Evolutionary conservation across 1,139 yeast genomes (phyloP).

Genomic region (Dujonia santamariae): DNA sequence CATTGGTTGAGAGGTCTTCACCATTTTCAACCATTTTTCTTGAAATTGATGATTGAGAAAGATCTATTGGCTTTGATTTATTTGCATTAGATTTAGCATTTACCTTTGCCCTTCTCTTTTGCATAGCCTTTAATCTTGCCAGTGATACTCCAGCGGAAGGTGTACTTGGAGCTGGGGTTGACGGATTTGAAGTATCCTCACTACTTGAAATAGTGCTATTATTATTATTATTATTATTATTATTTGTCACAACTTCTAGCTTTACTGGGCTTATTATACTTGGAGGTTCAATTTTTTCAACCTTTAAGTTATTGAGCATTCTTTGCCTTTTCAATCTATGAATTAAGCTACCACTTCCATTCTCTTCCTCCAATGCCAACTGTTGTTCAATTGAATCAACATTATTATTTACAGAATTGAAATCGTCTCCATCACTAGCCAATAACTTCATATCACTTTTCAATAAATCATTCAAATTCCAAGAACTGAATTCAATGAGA

Average conservation of each 20-base stretch:
- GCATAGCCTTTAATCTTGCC: slow-evolving; percentile 80
- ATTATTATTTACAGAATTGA: slow-evolving; percentile 5
- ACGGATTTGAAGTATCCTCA: slow-evolving; percentile 7
- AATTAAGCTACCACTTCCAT: slow-evolving; percentile 3
- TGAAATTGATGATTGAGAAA: slow-evolving; percentile 76
- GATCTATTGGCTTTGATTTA: slow-evolving; percentile 61
- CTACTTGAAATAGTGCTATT: slow-evolving; percentile 9
- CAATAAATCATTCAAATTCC: slow-evolving; percentile 64
- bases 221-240: slow-evolving; percentile 12
- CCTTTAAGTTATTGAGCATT: slow-evolving; percentile 3
- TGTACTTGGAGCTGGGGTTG: slow-evolving; percentile 14
- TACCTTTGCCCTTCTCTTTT: slow-evolving; percentile 84
- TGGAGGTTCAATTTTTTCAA: slow-evolving; percentile 1
- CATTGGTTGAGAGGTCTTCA: slow-evolving; percentile 16
- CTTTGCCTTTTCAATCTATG: slow-evolving; percentile 7
- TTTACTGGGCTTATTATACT: slow-evolving; percentile 3
- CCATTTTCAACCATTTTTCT: slow-evolving; percentile 48
- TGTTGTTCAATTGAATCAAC: background rate
- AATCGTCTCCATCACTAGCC: slow-evolving; percentile 58
- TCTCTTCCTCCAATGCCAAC: background rate
- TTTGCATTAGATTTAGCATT: slow-evolving; percentile 62
- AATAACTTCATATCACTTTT: slow-evolving; percentile 68
- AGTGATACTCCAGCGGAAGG: slow-evolving; percentile 6
- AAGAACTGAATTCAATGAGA: slow-evolving; percentile 56
- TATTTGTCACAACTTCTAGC: background rate